Evolutionary conservation across 2,329 filamentous ascomycete species (phyloP).

Genomic region (Aspergillus sp.): DNA sequence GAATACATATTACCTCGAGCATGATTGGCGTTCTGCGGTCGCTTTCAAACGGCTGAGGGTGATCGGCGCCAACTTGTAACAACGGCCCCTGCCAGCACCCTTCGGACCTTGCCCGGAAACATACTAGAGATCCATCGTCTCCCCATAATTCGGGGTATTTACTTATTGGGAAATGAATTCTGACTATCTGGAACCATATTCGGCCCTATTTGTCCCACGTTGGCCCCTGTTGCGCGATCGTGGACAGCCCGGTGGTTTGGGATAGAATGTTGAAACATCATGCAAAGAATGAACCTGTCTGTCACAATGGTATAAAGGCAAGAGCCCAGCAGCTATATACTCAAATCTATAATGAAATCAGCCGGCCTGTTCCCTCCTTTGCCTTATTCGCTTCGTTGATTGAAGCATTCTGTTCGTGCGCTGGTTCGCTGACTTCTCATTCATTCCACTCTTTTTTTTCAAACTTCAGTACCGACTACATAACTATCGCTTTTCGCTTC

Average conservation of each 20-base stretch:
- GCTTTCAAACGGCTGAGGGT: neutral
- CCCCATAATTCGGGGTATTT: no score
- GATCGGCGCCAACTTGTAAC: neutral
- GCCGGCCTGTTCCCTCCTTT: neutral
- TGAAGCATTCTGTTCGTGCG: conserved; percentile 1
- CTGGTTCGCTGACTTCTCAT: conserved; percentile 7
- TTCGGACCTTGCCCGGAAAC: neutral
- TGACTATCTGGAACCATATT: no score
- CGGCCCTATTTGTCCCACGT: no score
- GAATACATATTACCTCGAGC: neutral
- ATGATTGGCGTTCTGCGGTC: neutral
- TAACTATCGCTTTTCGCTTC: neutral
- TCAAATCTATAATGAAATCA: neutral
- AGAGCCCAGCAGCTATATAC: no score
- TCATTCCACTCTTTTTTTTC: neutral
- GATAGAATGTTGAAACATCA: no score
- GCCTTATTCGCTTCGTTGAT: neutral
- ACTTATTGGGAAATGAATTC: no score
- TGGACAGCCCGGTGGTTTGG: no score
- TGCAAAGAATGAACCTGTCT: no score
- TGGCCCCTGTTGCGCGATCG: no score
- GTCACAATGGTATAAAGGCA: no score
- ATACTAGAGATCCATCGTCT: neutral
- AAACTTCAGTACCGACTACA: neutral
- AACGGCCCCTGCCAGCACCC: neutral